These are phyloP conservation scores for Ampelocalamus luodianensis DNA, from an alignment of 176 grass and related monocot genomes.

Conservation along the genomic window DNA sequence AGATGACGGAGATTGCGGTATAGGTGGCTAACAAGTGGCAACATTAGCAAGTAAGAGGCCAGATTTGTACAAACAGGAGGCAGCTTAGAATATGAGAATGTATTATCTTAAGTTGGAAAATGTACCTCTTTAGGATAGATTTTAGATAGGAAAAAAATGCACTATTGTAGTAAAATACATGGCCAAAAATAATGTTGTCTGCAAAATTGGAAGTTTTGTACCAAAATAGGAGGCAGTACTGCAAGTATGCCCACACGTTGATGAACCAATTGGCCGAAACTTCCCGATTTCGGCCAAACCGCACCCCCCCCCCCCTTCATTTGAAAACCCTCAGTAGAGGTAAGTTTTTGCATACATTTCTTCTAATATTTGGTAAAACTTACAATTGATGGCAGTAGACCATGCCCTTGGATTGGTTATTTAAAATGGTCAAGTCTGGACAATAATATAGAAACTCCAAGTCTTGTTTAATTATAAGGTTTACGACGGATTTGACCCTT, in stretches of 20 bases:
- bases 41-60: not conserved
- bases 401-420: not conserved
- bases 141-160: not conserved
- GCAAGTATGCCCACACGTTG: not conserved
- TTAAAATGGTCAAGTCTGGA: not conserved
- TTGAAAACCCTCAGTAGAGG: not conserved
- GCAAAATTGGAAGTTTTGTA: not conserved
- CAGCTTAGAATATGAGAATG: no score
- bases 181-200: not conserved
- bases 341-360: not conserved
- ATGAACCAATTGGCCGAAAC: no score
- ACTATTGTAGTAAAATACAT: not conserved
- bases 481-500: not conserved
- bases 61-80: not conserved
- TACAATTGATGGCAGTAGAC: not conserved
- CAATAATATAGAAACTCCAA: not conserved
- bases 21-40: no score
- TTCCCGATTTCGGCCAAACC: no score
- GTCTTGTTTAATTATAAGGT: not conserved
- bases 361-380: not conserved
- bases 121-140: not conserved
- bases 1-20: no score
- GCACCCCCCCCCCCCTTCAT: no score
- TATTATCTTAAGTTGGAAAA: not conserved
- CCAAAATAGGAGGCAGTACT: not conserved